Base-by-base conservation (phyloP, 441 rosid species). In the Arabidopsis lyrata region DNA sequence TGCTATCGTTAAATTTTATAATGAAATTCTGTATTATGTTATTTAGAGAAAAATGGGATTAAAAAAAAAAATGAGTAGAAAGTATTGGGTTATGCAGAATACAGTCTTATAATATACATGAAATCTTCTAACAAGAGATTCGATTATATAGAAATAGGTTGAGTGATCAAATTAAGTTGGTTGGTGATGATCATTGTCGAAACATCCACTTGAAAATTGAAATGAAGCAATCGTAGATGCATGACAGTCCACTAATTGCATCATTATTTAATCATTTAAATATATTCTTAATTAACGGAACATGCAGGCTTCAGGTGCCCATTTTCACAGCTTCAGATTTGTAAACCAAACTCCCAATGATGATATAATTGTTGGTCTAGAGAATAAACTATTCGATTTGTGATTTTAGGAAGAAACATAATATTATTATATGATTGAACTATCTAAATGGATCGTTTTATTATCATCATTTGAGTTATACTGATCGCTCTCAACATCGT, bases 161-260 rank as follows among this genome's bases (percentile, higher is more conserved):
- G 54, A 29, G 57, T 75, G 49, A 27, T 20, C 59, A 59, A 55
- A 50, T 49, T 31, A 58, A 59, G 63, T 60, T 50, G 20, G 72
- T 31, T 71, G 18, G 47, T 53, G 50, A 18, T 52, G 63, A 67
- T 32, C 34, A 60, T 59, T 60, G 34, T 34, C 34, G 27, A 62
- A 62, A 52, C 59, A 75, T 24, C 69, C 70, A 68, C 53, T 68
- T 61, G 63, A 39, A 58, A 59, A 10, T 31, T 48, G 44, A 52
- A 44, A 60, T 45, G 34, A 41, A 41, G 38, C 47, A 41, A 16
- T 74, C 29, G 56, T 39, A 56, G 66, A 73, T 63, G 55, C 69
- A 68, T 68, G 50, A 45, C 31, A 31, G 57, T 54, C 63, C 78
- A 68, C 50, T 68, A 69, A 60, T 20, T 35, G 27, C 64, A 35